phyloP scores from a whole-genome alignment of 208 protist genomes.

The Crithidia mellificae region DNA sequence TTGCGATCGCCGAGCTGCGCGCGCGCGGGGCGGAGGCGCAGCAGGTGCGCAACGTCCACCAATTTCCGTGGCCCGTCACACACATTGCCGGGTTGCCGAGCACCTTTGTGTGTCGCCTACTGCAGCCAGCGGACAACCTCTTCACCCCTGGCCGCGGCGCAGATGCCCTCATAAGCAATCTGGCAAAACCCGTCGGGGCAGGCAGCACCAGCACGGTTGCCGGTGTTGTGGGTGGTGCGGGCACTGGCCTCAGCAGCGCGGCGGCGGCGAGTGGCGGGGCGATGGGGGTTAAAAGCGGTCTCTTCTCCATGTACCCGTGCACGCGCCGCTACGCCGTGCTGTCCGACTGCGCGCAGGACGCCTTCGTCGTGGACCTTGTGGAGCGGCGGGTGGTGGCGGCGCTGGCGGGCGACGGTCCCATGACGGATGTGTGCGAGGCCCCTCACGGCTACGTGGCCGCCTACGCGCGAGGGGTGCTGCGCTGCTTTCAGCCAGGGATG shows the following conservation, averaged over 20 bases:
- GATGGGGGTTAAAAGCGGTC: slow-evolving; percentile 1
- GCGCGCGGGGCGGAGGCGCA: slow-evolving; percentile 1
- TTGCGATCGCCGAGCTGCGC: slow-evolving; percentile 19
- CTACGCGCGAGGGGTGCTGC: slow-evolving; percentile 42
- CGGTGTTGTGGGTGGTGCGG: too few relatives aligned
- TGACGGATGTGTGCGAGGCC: slow-evolving; percentile 61
- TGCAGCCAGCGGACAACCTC: slow-evolving; percentile 28
- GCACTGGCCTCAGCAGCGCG: too few relatives aligned
- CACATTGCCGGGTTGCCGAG: slow-evolving; percentile 20
- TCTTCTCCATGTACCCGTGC: slow-evolving; percentile 21
- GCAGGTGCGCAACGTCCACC: slow-evolving; percentile 5
- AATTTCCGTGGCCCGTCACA: slow-evolving; percentile 14
- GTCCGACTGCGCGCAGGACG: slow-evolving; percentile 53
- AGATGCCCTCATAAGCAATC: neutral
- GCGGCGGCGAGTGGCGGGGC: neutral
- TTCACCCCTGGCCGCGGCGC: neutral
- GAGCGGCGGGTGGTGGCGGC: slow-evolving; percentile 44
- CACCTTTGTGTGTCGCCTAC: slow-evolving; percentile 24
- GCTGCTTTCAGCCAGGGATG: slow-evolving; percentile 26
- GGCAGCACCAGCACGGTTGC: neutral
- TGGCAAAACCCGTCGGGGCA: neutral
- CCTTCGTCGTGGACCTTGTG: slow-evolving; percentile 66
- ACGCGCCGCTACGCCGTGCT: slow-evolving; percentile 62
- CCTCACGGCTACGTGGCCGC: slow-evolving; percentile 40
- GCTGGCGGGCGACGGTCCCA: slow-evolving; percentile 45